These are phyloP conservation scores for Mimosa pudica DNA, from an alignment of 306 rosid species.

Conservation along the genomic window DNA sequence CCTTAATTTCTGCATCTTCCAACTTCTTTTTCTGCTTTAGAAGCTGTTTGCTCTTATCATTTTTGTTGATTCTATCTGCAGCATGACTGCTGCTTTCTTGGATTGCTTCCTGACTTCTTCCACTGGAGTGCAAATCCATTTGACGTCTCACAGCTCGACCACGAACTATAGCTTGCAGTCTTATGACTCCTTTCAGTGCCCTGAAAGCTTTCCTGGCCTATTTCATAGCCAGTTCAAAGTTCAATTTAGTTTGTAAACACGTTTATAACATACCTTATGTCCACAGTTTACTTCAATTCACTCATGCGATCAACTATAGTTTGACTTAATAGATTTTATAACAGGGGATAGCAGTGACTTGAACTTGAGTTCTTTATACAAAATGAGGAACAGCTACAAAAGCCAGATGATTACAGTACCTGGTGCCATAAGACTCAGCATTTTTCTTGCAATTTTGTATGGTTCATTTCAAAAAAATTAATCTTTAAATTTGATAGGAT, in stretches of 20 bases:
- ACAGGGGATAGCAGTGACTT: conserved; percentile 23
- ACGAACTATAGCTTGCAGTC: conserved; percentile 81
- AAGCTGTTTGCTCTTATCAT: conserved; percentile 34
- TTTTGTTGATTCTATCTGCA: conserved; percentile 28
- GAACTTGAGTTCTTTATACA: conserved; percentile 4
- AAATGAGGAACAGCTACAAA: background rate
- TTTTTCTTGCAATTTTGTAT: background rate
- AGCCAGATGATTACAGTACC: conserved; percentile 9
- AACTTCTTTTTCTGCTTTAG: conserved; percentile 44
- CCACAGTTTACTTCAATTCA: background rate
- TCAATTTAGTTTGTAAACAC: conserved; percentile 16
- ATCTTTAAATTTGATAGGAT: background rate
- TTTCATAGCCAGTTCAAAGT: conserved; percentile 32
- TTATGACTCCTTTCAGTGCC: conserved; percentile 81
- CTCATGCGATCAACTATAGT: background rate
- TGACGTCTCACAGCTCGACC: conserved; percentile 77
- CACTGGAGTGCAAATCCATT: conserved; percentile 37
- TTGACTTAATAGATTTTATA: conserved; percentile 16
- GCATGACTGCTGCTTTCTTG: conserved; percentile 38
- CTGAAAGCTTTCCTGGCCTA: conserved; percentile 89
- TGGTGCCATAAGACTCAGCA: background rate
- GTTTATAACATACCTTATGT: background rate
- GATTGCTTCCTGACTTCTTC: conserved; percentile 34
- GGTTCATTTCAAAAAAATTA: background rate
- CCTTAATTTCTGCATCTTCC: conserved; percentile 53